Conservation (phyloP, 371 early-diverging fungal species). For the Mortierella sp. region DNA sequence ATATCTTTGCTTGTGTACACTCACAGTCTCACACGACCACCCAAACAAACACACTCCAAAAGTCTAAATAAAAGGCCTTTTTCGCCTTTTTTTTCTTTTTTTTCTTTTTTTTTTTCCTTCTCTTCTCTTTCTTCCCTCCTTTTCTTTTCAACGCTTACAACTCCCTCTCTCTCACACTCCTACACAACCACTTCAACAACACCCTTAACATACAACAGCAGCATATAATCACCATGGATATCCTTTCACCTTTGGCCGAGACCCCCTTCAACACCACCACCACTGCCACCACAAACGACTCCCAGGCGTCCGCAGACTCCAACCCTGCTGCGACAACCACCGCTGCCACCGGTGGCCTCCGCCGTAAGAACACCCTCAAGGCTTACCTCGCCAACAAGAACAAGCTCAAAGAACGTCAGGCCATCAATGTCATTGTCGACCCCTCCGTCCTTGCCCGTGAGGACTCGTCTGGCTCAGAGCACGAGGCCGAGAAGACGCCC, state of each 20-base stretch:
- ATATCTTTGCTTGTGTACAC: background rate
- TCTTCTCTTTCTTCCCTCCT: no score
- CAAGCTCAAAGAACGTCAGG: constrained; percentile 58
- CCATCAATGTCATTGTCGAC: constrained; percentile 52
- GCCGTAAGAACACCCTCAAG: constrained; percentile 54
- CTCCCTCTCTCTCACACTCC: background rate
- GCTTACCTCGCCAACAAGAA: constrained; percentile 59
- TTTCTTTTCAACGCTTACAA: background rate
- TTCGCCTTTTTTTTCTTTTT: background rate
- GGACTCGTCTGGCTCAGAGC: constrained; percentile 30
- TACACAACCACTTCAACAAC: background rate
- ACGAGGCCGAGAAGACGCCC: constrained; percentile 13
- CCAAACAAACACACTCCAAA: background rate
- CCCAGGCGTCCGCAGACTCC: background rate
- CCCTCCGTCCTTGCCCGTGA: constrained; percentile 34
- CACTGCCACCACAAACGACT: constrained; percentile 2
- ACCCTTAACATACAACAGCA: background rate
- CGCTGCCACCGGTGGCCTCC: constrained; percentile 30
- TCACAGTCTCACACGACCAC: constrained; percentile 5
- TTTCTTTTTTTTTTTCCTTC: background rate
- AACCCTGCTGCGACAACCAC: background rate
- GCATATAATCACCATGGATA: constrained; percentile 35
- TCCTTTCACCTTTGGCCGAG: constrained; percentile 36
- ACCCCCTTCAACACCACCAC: constrained; percentile 11
- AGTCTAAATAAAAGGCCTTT: constrained; percentile 1